Evolutionary conservation across 2,329 filamentous ascomycete species (phyloP), one percentile per base, ranked within the genome.

Genomic region (Fusarium anthophilum): DNA sequence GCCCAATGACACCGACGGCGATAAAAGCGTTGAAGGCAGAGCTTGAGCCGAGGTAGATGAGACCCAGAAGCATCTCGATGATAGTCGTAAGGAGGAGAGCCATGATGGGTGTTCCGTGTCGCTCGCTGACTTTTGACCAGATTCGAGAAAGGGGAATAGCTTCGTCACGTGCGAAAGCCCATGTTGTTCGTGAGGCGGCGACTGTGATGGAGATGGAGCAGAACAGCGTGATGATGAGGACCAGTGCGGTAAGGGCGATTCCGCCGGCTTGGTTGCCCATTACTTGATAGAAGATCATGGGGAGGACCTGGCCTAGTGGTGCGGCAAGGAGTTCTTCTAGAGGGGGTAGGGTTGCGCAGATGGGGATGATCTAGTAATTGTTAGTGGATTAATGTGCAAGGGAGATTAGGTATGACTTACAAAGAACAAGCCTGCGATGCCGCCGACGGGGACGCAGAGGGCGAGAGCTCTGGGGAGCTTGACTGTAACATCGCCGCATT

Each of bases 11-110:
- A 2, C 93, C 93, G 0, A 94, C 92, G 13, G 93, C 92, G 0
- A 93, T 94, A 80, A 95, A 95, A 14, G 90, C 91, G 83, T 92
- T 92, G 83, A 95, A 95, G 0, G 93, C 93, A 0, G 92, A 91
- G 1, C 89, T 88, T 1, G 91, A 93, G 17, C 93, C 93, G 66
- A 95, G 93, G 83, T 94, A 95, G 81, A 95, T 94, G 68, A 93
- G 85, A 1, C 93, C 93, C 1, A 95, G 86, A 20, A 95, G 84
- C 76, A 90, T 92, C 80, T 93, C 90, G 26, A 95, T 89, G 0
- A 86, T 79, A 0, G 92, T 91, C 0, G 92, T 94, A 1, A 95
- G 85, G 3, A 90, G 83, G 9, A 95, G 85, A 4, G 91, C 92
- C 85, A 87, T 90, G 6, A 96, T 84, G 0, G 94, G 93, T 38